These are phyloP conservation scores for Beauveria brongniartii DNA, from an alignment of 2,329 filamentous ascomycete genomes.

Conservation along the genomic window DNA sequence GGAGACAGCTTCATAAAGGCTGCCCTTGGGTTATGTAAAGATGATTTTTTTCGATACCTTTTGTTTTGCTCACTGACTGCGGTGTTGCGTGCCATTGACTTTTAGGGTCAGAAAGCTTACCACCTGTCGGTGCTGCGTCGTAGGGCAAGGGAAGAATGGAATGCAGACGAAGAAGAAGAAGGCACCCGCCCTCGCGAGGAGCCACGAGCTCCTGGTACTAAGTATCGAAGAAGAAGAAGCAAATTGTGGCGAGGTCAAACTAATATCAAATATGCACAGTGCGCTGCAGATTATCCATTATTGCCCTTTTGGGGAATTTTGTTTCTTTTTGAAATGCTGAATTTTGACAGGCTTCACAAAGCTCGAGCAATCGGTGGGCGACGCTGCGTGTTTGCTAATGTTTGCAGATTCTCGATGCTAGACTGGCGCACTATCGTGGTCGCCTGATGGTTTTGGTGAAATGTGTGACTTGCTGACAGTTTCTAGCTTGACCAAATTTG, in stretches of 20 bases:
- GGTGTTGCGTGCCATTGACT: conserved; percentile 6
- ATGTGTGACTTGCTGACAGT: background rate
- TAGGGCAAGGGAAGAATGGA: background rate
- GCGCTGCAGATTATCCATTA: background rate
- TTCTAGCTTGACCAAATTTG: no score
- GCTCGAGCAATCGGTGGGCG: background rate
- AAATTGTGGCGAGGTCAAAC: background rate
- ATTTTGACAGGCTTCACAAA: conserved; percentile 1
- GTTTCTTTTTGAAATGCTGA: background rate
- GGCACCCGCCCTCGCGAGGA: background rate
- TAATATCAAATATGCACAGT: conserved; percentile 10
- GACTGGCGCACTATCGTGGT: background rate
- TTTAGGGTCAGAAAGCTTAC: conserved; percentile 1
- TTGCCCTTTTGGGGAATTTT: background rate
- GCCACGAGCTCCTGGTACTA: conserved; percentile 2
- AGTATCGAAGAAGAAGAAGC: conserved; percentile 1
- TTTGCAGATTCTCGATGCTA: background rate
- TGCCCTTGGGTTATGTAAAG: conserved; percentile 12
- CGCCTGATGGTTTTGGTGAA: background rate
- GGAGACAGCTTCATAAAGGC: conserved; percentile 6
- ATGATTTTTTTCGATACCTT: background rate
- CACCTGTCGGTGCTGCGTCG: background rate
- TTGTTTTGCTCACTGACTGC: conserved; percentile 7
- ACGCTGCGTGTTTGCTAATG: conserved; percentile 4
- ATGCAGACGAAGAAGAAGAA: background rate